A percentile compares a stretch with the other conserved stretches of the same genome.
phyloP scores from a whole-genome alignment of 495 filamentous ascomycete genomes.

The Daldinia bambusicola region DNA sequence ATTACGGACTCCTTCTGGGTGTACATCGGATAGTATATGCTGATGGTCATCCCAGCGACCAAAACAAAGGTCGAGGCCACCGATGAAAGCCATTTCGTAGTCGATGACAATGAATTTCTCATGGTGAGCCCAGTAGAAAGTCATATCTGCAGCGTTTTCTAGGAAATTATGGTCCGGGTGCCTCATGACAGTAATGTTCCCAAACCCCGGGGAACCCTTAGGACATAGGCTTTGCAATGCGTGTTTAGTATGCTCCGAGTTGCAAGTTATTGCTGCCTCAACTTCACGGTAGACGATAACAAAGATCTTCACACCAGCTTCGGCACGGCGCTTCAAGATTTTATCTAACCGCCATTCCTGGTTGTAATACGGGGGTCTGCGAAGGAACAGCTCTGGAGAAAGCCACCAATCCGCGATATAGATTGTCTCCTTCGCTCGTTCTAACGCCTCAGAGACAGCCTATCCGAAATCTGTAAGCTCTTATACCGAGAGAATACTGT shows the following conservation, averaged over 20 bases:
- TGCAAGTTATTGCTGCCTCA: conserved; percentile 85
- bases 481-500: background rate
- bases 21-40: conserved; percentile 86
- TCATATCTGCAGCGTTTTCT: conserved; percentile 95
- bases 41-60: conserved; percentile 90
- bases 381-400: conserved; percentile 89
- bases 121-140: conserved; percentile 98
- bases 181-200: conserved; percentile 89
- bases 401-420: conserved; percentile 99
- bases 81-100: conserved; percentile 88
- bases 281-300: conserved; percentile 94
- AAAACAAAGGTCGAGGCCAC: conserved; percentile 95
- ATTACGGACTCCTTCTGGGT: conserved; percentile 81
- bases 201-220: conserved; percentile 77
- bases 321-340: conserved; percentile 85
- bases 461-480: conserved; percentile 27
- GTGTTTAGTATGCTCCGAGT: conserved; percentile 92
- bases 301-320: conserved; percentile 93
- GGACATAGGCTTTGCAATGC: conserved; percentile 84
- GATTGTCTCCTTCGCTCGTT: conserved; percentile 88
- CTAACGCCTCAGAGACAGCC: conserved; percentile 86
- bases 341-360: conserved; percentile 92
- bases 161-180: conserved; percentile 96
- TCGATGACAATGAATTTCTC: conserved; percentile 97
- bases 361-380: conserved; percentile 79